Evolutionary conservation across 2,329 filamentous ascomycete genomes (phyloP).

Genomic region (Hawksworthiomyces lignivorus): DNA sequence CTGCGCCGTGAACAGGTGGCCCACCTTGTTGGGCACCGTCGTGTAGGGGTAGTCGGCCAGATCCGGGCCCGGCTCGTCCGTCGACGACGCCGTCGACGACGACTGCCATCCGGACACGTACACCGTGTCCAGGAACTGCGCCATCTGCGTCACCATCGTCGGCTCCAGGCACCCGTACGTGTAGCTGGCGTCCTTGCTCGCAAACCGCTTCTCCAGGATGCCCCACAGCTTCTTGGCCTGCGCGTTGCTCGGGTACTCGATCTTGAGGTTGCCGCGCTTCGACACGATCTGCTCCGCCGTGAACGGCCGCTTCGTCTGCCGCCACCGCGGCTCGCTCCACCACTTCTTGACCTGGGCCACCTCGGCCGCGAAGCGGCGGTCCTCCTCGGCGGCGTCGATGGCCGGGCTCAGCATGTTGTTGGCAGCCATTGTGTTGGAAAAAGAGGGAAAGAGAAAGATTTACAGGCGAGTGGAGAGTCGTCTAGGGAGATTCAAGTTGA

Average conservation of each 20-base stretch:
- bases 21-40: conserved; percentile 96
- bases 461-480: no score
- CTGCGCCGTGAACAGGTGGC: conserved; percentile 96
- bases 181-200: conserved; percentile 71
- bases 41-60: conserved; percentile 97
- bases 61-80: conserved; percentile 94
- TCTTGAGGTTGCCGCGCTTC: conserved; percentile 84
- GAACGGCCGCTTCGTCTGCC: conserved; percentile 84
- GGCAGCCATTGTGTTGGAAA: conserved; percentile 39
- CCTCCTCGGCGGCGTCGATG: conserved; percentile 49
- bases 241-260: conserved; percentile 83
- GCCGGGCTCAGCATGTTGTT: conserved; percentile 55
- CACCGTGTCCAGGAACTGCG: conserved; percentile 95
- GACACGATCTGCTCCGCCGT: conserved; percentile 95
- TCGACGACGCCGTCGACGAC: conserved; percentile 88
- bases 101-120: conserved; percentile 99
- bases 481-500: no score
- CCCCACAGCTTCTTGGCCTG: conserved; percentile 93
- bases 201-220: conserved; percentile 78
- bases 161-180: conserved; percentile 97
- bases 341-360: conserved; percentile 85
- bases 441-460: not conserved
- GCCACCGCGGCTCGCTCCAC: conserved; percentile 91
- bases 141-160: conserved; percentile 99
- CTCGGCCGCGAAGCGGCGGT: conserved; percentile 68